phyloP scores from a whole-genome alignment of 345 rosid genomes.

The Citrus inodora region DNA sequence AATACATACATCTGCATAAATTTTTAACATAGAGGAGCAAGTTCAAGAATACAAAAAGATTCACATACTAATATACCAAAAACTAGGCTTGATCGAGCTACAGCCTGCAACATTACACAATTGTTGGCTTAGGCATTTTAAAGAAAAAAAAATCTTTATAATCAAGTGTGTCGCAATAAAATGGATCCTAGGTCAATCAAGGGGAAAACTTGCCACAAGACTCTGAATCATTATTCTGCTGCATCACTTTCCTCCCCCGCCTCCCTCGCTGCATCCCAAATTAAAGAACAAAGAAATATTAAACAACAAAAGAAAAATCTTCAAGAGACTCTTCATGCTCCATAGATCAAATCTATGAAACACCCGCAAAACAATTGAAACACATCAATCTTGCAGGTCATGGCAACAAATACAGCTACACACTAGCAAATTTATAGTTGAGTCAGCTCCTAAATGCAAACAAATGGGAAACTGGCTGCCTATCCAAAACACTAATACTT shows the following conservation, averaged over 20 bases:
- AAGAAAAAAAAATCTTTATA: background rate
- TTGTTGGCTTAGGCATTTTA: background rate
- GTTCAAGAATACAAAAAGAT: slow-evolving; percentile 11
- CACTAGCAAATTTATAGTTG: background rate
- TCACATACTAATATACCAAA: slow-evolving; percentile 5
- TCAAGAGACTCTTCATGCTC: background rate
- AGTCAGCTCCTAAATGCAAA: background rate
- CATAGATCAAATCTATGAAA: background rate
- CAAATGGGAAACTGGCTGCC: background rate
- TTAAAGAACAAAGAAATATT: background rate
- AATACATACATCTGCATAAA: slow-evolving; percentile 11
- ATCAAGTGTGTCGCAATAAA: background rate
- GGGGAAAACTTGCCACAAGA: background rate
- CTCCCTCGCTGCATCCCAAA: slow-evolving; percentile 14
- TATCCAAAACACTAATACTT: background rate
- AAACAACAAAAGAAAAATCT: background rate
- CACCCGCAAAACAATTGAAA: background rate
- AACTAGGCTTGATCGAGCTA: background rate
- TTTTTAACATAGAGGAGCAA: background rate
- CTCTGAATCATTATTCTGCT: slow-evolving; percentile 11
- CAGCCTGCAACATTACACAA: slow-evolving; percentile 1
- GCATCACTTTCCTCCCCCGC: slow-evolving; percentile 19
- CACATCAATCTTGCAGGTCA: background rate
- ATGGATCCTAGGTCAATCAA: background rate
- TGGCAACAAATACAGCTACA: background rate